A percentile compares a stretch with the other conserved stretches of the same genome.
phyloP scores from a whole-genome alignment of 805 yeast genomes.

The Candida palmyrensis region DNA sequence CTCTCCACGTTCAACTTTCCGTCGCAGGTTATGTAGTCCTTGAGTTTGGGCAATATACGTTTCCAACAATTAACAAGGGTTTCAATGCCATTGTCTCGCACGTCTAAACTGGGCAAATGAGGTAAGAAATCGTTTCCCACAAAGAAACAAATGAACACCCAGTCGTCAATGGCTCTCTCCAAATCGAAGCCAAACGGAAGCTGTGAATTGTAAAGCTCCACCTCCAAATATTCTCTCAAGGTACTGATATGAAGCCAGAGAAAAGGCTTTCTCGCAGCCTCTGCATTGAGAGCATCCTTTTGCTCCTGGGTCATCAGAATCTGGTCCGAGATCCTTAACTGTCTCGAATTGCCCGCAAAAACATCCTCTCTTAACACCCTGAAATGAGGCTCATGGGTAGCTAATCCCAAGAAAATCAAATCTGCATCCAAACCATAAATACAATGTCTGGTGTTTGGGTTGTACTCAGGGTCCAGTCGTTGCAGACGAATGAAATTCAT shows the following conservation, averaged over 20 bases:
- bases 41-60: slow-evolving; percentile 55
- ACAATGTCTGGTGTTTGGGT: slow-evolving; percentile 93
- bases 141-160: slow-evolving; percentile 98
- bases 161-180: slow-evolving; percentile 96
- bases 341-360: slow-evolving; percentile 66
- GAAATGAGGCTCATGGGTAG: slow-evolving; percentile 98
- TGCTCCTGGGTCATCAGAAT: slow-evolving; percentile 60
- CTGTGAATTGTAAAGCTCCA: slow-evolving; percentile 71
- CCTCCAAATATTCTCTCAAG: slow-evolving; percentile 79
- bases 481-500: slow-evolving; percentile 94
- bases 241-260: slow-evolving; percentile 90
- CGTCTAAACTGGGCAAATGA: slow-evolving; percentile 90
- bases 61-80: slow-evolving; percentile 81
- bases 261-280: slow-evolving; percentile 70
- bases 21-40: slow-evolving; percentile 83
- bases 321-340: slow-evolving; percentile 43
- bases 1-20: slow-evolving; percentile 74
- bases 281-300: slow-evolving; percentile 32
- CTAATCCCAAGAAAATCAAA: slow-evolving; percentile 89
- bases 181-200: slow-evolving; percentile 73
- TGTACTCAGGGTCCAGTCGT: slow-evolving; percentile 77
- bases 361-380: slow-evolving; percentile 93
- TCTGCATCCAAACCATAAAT: slow-evolving; percentile 98
- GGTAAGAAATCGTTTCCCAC: slow-evolving; percentile 98
- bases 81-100: slow-evolving; percentile 91